A percentile compares a stretch with the other conserved stretches of the same genome.
These are phyloP conservation scores for Saksenaea vasiformis DNA, from an alignment of 371 early-diverging fungal genomes.

Conservation along the genomic window DNA sequence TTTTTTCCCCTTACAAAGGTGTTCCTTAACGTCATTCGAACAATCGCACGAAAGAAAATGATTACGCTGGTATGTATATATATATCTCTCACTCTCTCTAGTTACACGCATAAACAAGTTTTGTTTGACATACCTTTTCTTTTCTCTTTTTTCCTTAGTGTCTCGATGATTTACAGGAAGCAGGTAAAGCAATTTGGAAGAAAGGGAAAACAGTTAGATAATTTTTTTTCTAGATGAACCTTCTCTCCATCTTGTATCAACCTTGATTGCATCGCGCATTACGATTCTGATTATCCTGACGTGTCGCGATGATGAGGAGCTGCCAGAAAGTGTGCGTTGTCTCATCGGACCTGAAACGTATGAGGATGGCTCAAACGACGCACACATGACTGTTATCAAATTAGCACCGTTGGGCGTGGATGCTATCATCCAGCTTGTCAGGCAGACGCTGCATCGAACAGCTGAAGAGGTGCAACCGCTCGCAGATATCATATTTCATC, in stretches of 20 bases:
- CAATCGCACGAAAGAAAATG: conserved; percentile 39
- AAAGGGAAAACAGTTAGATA: background rate
- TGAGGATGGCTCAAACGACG: conserved; percentile 11
- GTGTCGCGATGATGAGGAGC: conserved; percentile 35
- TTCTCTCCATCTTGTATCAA: conserved; percentile 40
- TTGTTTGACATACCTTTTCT: background rate
- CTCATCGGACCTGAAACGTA: conserved; percentile 12
- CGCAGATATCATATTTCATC: conserved; percentile 31
- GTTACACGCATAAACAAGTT: background rate
- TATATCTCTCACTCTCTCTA: too few relatives aligned
- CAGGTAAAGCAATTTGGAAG: conserved; percentile 22
- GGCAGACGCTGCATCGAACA: conserved; percentile 33
- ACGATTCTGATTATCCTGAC: conserved; percentile 46
- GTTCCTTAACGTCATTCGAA: conserved; percentile 42
- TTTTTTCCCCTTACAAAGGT: conserved; percentile 19
- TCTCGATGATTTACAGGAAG: conserved; percentile 51
- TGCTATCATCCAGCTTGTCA: conserved; percentile 31
- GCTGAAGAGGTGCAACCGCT: conserved; percentile 26
- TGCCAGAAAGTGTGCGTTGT: conserved; percentile 27
- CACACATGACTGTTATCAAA: conserved; percentile 27
- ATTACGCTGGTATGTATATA: conserved; percentile 36
- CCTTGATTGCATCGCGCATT: conserved; percentile 31
- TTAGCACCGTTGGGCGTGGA: conserved; percentile 25
- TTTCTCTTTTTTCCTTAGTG: conserved; percentile 36
- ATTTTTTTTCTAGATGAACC: conserved; percentile 33